Conservation (phyloP, 495 filamentous ascomycete species). For the Podospora pseudoanserina region DNA sequence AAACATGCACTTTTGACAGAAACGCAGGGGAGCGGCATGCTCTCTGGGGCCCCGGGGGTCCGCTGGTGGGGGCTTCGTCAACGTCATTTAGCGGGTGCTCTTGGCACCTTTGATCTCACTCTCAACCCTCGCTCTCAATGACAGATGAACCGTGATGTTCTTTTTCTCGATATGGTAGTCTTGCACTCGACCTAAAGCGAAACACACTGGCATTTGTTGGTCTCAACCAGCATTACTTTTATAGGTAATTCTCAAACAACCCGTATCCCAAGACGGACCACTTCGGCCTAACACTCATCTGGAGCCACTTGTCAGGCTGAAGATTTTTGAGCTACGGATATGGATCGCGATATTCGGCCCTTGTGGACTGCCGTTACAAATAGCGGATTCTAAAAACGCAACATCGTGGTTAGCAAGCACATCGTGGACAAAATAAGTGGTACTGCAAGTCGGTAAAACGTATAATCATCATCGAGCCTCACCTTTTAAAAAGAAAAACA, state of each 20-base stretch:
- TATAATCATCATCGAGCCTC: too few species aligned
- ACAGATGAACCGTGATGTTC: neutral
- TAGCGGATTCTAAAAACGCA: neutral
- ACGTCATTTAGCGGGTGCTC: constrained; percentile 13
- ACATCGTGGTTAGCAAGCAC: neutral
- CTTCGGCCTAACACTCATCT: neutral
- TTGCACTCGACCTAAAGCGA: neutral
- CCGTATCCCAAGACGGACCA: neutral
- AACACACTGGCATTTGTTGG: neutral
- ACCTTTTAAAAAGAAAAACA: too few species aligned
- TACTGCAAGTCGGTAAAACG: too few species aligned
- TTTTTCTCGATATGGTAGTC: neutral
- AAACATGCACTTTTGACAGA: neutral
- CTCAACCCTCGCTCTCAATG: too few species aligned
- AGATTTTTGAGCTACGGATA: neutral
- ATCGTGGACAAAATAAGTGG: too few species aligned
- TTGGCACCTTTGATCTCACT: neutral
- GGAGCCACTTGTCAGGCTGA: constrained; percentile 10
- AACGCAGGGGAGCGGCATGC: neutral
- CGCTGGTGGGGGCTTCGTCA: neutral
- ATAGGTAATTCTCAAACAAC: neutral
- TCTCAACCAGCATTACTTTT: neutral
- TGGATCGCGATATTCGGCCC: constrained; percentile 6
- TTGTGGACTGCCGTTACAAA: constrained; percentile 6
- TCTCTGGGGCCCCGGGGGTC: neutral